Conservation (phyloP, 768 basidiomycete species). For the Daedalea quercina region DNA sequence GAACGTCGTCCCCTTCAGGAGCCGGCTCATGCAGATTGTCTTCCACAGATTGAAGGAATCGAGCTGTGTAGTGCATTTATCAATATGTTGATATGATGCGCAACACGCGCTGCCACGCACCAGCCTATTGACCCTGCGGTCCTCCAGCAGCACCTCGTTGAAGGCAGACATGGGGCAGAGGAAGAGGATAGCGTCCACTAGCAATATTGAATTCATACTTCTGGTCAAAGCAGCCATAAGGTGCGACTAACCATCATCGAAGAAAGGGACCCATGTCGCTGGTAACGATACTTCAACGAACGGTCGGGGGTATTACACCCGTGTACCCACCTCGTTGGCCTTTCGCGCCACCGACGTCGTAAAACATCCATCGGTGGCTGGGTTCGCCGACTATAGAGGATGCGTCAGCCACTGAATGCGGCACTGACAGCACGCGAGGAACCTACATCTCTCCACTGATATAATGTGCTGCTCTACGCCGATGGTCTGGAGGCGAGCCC, state of each 20-base stretch:
- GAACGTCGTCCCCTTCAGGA: conserved; percentile 46
- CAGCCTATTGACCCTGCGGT: conserved; percentile 51
- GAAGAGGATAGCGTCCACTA: conserved; percentile 62
- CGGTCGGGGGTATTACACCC: no score
- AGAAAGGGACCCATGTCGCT: conserved; percentile 67
- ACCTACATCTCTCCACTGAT: conserved; percentile 36
- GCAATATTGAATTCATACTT: conserved; percentile 1
- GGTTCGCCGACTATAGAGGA: conserved; percentile 12
- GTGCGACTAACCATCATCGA: conserved; percentile 47
- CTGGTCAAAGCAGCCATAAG: not conserved
- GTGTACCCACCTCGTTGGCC: conserved; percentile 47
- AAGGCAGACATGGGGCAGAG: conserved; percentile 60
- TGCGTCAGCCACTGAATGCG: not conserved
- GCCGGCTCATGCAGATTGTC: conserved; percentile 49
- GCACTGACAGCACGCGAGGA: not conserved
- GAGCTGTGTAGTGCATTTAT: conserved; percentile 25
- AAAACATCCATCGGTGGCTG: conserved; percentile 52
- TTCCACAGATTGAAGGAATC: conserved; percentile 58
- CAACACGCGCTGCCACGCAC: conserved; percentile 27
- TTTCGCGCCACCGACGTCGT: conserved; percentile 59
- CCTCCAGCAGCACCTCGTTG: conserved; percentile 56
- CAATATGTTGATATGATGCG: not conserved
- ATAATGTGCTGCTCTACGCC: conserved; percentile 62
- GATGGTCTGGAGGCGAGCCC: conserved; percentile 55
- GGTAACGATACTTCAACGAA: not conserved